Conservation (phyloP, 495 filamentous ascomycete genomes). For the Hyphodiscus hymeniophilus region DNA sequence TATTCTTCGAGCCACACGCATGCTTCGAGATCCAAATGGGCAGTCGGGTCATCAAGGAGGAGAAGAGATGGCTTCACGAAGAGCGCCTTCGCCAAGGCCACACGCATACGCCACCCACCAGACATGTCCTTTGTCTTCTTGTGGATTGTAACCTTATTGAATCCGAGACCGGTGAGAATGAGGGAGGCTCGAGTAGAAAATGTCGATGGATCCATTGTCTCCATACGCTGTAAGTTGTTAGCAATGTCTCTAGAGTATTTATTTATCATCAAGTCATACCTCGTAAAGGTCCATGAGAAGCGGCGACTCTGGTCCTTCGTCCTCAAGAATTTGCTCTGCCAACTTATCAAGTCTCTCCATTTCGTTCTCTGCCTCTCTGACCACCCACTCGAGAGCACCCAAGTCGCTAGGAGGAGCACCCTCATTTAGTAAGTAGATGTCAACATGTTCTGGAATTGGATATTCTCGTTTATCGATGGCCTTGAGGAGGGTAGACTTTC, state of each 20-base stretch:
- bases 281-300: constrained; percentile 95
- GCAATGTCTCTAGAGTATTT: background rate
- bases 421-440: constrained; percentile 98
- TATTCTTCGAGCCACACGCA: constrained; percentile 99
- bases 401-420: constrained; percentile 85
- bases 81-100: constrained; percentile 92
- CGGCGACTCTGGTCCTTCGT: constrained; percentile 82
- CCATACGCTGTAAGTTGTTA: constrained; percentile 64
- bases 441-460: constrained; percentile 91
- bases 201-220: constrained; percentile 99
- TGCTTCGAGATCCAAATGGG: constrained; percentile 98
- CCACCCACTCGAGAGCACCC: constrained; percentile 94
- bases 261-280: constrained; percentile 40
- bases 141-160: constrained; percentile 93
- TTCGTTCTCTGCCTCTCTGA: constrained; percentile 90
- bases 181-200: constrained; percentile 93
- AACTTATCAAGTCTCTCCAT: constrained; percentile 78
- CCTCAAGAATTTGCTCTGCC: constrained; percentile 86
- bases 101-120: constrained; percentile 99
- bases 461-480: constrained; percentile 89
- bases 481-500: constrained; percentile 95
- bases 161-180: constrained; percentile 97
- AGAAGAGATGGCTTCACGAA: constrained; percentile 97
- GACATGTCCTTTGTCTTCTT: constrained; percentile 99
- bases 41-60: constrained; percentile 95